A percentile compares a stretch with the other conserved stretches of the same genome.
Conservation (phyloP, 228 moss, liverwort and hornwort genomes). For the Sphagnum magellanicum region DNA sequence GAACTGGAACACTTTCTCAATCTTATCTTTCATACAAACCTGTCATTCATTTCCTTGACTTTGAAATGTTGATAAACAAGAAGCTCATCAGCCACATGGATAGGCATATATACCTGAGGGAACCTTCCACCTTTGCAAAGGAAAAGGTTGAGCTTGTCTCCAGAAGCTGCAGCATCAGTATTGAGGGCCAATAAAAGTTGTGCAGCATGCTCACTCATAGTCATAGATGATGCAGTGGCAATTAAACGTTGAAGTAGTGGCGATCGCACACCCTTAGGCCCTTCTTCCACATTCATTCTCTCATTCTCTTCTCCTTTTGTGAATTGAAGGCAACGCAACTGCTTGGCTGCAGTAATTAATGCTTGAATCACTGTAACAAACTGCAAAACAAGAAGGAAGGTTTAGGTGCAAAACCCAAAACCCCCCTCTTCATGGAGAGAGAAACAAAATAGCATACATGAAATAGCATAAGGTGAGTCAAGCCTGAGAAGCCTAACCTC, state of each 20-base stretch:
- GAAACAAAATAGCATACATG: too few relatives aligned
- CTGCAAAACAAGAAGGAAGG: conserved; percentile 27
- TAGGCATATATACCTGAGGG: conserved; percentile 50
- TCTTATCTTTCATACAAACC: too few relatives aligned
- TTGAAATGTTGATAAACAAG: too few relatives aligned
- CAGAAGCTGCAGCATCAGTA: conserved; percentile 66
- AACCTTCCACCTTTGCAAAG: conserved; percentile 72
- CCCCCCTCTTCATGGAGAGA: too few relatives aligned
- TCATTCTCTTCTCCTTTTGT: conserved; percentile 23
- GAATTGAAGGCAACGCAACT: conserved; percentile 50
- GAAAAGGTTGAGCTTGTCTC: conserved; percentile 82
- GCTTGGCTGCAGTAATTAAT: conserved; percentile 66
- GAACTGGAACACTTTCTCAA: too few relatives aligned
- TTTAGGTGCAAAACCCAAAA: too few relatives aligned
- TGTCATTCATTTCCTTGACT: too few relatives aligned
- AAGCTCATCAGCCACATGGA: too few relatives aligned
- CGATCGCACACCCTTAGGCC: conserved; percentile 37
- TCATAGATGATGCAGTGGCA: conserved; percentile 64
- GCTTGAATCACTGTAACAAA: conserved; percentile 92
- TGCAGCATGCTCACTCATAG: conserved; percentile 68
- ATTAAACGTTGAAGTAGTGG: conserved; percentile 67
- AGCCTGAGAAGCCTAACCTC: conserved; percentile 40
- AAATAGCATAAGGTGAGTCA: too few relatives aligned
- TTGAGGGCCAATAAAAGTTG: conserved; percentile 73
- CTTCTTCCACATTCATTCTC: not conserved